Conservation (phyloP, 768 basidiomycete genomes). For the Lentinula detonsa region DNA sequence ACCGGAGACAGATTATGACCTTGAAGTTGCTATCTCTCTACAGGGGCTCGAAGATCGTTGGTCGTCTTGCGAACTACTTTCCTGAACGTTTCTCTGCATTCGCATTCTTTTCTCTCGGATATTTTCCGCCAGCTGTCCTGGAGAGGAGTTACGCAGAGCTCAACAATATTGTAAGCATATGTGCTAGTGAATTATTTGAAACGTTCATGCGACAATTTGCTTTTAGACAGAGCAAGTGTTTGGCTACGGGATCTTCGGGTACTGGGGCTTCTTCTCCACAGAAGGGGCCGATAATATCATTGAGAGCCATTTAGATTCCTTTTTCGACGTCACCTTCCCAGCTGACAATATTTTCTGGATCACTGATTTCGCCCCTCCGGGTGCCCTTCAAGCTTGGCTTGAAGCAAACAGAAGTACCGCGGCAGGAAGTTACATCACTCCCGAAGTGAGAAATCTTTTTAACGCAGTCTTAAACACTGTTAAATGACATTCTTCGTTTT, state of each 20-base stretch:
- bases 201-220: too few species aligned
- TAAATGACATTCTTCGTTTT: neutral
- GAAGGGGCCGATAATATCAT: conserved; percentile 24
- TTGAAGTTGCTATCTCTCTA: neutral
- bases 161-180: conserved; percentile 16
- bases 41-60: conserved; percentile 22
- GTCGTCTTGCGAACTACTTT: conserved; percentile 30
- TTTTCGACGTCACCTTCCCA: conserved; percentile 28
- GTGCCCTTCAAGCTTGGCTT: neutral
- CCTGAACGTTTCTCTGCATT: conserved; percentile 35
- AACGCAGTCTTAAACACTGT: neutral
- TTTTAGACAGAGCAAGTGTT: neutral
- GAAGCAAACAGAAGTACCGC: neutral
- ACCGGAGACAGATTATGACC: neutral
- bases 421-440: too few species aligned
- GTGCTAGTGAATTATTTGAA: too few species aligned
- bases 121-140: conserved; percentile 17
- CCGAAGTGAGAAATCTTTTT: neutral
- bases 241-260: conserved; percentile 34
- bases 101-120: conserved; percentile 28
- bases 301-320: conserved; percentile 32
- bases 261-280: conserved; percentile 31
- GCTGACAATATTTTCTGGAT: conserved; percentile 27
- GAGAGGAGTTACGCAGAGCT: conserved; percentile 17
- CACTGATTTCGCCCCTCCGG: conserved; percentile 8